phyloP scores from a whole-genome alignment of 2,329 filamentous ascomycete species.

The Ceratocystis papillata region DNA sequence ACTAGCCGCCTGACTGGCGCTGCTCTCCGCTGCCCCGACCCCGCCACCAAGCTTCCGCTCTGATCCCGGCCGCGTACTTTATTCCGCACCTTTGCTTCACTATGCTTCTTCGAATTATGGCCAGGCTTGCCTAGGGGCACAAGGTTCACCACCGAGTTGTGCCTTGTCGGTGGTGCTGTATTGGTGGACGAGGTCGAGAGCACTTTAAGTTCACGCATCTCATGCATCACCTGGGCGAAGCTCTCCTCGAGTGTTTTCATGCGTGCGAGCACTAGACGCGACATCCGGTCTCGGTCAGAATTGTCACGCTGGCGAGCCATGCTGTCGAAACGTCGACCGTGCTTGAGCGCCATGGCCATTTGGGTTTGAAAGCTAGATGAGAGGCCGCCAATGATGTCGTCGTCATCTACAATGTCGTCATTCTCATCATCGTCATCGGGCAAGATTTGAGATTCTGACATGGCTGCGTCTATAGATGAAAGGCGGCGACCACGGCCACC shows the following conservation, averaged over 20 bases:
- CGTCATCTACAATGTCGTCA: conserved; percentile 27
- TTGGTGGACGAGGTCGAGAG: conserved; percentile 30
- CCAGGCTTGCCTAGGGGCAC: neutral
- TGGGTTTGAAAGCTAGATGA: conserved; percentile 73
- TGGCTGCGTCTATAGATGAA: conserved; percentile 60
- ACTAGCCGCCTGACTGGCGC: conserved; percentile 15
- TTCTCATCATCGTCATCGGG: conserved; percentile 34
- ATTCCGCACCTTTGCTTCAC: neutral
- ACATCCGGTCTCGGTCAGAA: conserved; percentile 55
- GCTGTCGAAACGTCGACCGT: conserved; percentile 42
- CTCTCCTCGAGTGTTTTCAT: conserved; percentile 93
- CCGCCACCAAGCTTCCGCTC: neutral
- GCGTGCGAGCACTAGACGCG: conserved; percentile 68
- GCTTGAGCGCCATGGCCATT: conserved; percentile 59
- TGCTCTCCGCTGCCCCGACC: conserved; percentile 6
- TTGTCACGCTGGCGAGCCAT: conserved; percentile 32
- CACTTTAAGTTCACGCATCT: conserved; percentile 56
- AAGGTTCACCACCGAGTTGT: conserved; percentile 37
- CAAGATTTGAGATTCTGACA: conserved; percentile 59
- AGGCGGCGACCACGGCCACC: conserved; percentile 34
- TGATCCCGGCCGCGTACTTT: conserved; percentile 18
- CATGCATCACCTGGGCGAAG: conserved; percentile 73
- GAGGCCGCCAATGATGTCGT: conserved; percentile 51
- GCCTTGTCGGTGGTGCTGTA: conserved; percentile 39
- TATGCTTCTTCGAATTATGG: neutral